Evolutionary conservation across 805 yeast genomes (phyloP).

Genomic region (Yarrowia deformans): DNA sequence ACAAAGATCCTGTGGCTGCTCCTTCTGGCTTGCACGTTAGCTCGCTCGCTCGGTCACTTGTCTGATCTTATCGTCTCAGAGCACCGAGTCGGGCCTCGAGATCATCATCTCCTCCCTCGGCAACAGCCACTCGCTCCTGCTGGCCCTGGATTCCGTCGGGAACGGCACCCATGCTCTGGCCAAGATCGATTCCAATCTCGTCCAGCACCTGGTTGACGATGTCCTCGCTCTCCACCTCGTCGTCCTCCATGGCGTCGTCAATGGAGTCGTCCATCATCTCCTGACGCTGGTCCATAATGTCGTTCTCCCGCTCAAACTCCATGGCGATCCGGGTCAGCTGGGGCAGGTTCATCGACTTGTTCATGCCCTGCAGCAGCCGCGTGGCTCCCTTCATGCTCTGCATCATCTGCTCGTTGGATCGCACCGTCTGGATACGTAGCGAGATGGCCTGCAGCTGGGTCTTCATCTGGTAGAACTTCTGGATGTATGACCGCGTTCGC

Average conservation of each 20-base stretch:
- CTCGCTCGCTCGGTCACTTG: background rate
- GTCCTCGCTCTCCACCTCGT: constrained; percentile 79
- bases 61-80: constrained; percentile 60
- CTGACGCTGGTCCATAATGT: constrained; percentile 97
- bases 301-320: constrained; percentile 94
- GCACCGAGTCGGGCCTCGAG: constrained; percentile 88
- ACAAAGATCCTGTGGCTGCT: background rate
- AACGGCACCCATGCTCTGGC: constrained; percentile 56
- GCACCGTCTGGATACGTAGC: constrained; percentile 86
- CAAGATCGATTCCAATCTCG: constrained; percentile 91
- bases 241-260: constrained; percentile 95
- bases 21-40: background rate
- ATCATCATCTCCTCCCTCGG: constrained; percentile 76
- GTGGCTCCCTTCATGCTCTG: constrained; percentile 91
- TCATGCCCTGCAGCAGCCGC: constrained; percentile 78
- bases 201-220: constrained; percentile 90
- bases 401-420: constrained; percentile 95
- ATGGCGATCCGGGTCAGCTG: constrained; percentile 87
- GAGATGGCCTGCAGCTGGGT: constrained; percentile 96
- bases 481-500: constrained; percentile 80
- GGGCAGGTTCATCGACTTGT: constrained; percentile 87
- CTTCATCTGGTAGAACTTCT: constrained; percentile 90
- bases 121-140: constrained; percentile 60
- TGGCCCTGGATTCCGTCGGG: constrained; percentile 54
- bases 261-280: constrained; percentile 99